These are phyloP conservation scores for Strobilomyces confusus DNA, from an alignment of 768 basidiomycete species.

Conservation along the genomic window DNA sequence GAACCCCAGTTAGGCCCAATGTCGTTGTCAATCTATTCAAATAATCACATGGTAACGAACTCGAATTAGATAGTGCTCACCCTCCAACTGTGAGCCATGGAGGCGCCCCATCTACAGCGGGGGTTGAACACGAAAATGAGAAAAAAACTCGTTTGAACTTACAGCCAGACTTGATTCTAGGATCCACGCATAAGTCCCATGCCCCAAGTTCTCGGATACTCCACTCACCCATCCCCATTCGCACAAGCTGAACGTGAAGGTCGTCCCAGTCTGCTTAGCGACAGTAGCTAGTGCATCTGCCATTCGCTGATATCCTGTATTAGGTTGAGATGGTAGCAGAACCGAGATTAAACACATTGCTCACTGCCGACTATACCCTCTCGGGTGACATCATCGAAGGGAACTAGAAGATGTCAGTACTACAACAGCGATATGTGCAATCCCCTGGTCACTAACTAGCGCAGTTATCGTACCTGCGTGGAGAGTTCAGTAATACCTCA, in stretches of 20 bases:
- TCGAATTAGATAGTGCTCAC: constrained; percentile 22
- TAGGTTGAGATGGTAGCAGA: neutral
- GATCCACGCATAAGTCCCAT: neutral
- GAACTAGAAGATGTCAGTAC: constrained; percentile 34
- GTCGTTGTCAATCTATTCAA: constrained; percentile 13
- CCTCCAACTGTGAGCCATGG: constrained; percentile 40
- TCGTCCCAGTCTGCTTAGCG: constrained; percentile 44
- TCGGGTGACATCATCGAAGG: constrained; percentile 51
- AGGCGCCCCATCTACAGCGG: constrained; percentile 32
- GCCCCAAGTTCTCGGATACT: neutral
- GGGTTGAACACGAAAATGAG: neutral
- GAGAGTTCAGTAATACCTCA: neutral
- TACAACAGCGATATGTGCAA: neutral
- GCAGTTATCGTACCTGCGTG: constrained; percentile 54
- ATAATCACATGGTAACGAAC: neutral
- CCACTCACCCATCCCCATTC: constrained; percentile 60
- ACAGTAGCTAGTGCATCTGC: constrained; percentile 48
- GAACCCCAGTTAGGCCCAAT: constrained; percentile 45
- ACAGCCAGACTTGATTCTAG: constrained; percentile 59
- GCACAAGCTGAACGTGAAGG: constrained; percentile 58
- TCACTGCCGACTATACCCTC: constrained; percentile 52
- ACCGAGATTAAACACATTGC: constrained; percentile 14
- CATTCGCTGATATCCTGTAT: constrained; percentile 57
- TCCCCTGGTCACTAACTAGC: constrained; percentile 35
- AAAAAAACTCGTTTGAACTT: constrained; percentile 36